Conservation (phyloP, 2,329 filamentous ascomycete genomes). For the Aureobasidium namibiae region DNA sequence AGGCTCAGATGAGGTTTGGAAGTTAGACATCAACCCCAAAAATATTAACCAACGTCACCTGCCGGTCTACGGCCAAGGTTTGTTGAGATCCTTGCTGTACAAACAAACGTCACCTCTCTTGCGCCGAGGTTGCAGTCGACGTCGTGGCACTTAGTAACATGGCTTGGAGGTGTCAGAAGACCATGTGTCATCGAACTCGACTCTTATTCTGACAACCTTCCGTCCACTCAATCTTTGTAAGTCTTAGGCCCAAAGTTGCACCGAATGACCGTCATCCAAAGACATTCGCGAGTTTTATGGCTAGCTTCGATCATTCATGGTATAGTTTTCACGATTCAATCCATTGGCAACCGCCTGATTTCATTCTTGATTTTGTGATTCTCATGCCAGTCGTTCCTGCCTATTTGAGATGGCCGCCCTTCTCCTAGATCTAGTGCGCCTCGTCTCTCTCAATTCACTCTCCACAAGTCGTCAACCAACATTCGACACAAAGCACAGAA, state of each 20-base stretch:
- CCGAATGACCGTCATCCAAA: not conserved
- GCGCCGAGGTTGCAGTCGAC: not conserved
- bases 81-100: not conserved
- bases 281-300: not conserved
- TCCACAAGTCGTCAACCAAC: not conserved
- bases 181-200: not conserved
- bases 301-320: not conserved
- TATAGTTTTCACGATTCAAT: not conserved
- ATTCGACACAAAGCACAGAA: not conserved
- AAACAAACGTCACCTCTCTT: slow-evolving; percentile 6
- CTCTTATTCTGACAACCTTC: not conserved
- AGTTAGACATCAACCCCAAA: slow-evolving; percentile 32
- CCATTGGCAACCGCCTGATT: not conserved
- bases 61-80: not conserved
- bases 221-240: not conserved
- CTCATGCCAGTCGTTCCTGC: not conserved
- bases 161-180: not conserved
- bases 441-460: not conserved
- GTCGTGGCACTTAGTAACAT: not conserved
- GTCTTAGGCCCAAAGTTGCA: not conserved
- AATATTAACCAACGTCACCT: not conserved
- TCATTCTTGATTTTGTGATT: slow-evolving; percentile 2
- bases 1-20: slow-evolving; percentile 82
- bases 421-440: not conserved
- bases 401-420: not conserved